Evolutionary conservation across 2,329 filamentous ascomycete genomes (phyloP), one percentile per base, ranked within the genome.

Genomic region (Penicillium sp.): DNA sequence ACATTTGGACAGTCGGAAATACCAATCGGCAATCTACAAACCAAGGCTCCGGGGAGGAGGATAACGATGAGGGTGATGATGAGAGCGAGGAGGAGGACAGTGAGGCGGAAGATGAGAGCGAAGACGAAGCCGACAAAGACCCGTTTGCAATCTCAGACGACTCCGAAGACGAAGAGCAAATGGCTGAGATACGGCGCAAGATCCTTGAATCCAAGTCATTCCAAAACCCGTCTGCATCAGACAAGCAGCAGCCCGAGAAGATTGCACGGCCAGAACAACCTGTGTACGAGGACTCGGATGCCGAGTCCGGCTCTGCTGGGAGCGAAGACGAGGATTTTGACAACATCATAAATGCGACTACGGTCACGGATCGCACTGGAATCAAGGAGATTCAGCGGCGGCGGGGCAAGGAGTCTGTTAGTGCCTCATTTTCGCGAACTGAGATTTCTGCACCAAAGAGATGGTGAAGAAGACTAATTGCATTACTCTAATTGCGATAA

Each of bases 201-300:
- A 92, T 98, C n/a, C 84, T 99, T 2, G 90, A 89, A 6, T 96
- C 94, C 6, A 97, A 94, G 72, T 87, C 92, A 0, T 99, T 99
- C 70, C 80, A 89, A 43, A 90, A 90, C 65, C 73, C 76, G 15
- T 66, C 70, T 17, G 62, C 67, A 25, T 78, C 83, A 10, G 61
- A 78, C 63, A 88, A 88, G 66, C 83, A 84, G 58, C 71, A 73
- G 35, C 86, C 84, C 0, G 83, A 88, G 68, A 86, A 82, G n/a
- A 88, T 91, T 61, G 75, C 85, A 8, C 81, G 84, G 38, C 86
- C 86, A 1, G 82, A 85, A 52, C 35, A 52, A 59, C 76, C 76
- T 15, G 69, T 82, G 37, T 68, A 72, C 10, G 82, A 84, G 0
- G 89, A 91, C 58, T 86, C 86, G 0, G 87, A 91, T 55, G 84